A percentile compares a stretch with the other conserved stretches of the same genome.
Conservation (phyloP, 176 grass and related monocot genomes). For the Hyparrhenia diplandra region DNA sequence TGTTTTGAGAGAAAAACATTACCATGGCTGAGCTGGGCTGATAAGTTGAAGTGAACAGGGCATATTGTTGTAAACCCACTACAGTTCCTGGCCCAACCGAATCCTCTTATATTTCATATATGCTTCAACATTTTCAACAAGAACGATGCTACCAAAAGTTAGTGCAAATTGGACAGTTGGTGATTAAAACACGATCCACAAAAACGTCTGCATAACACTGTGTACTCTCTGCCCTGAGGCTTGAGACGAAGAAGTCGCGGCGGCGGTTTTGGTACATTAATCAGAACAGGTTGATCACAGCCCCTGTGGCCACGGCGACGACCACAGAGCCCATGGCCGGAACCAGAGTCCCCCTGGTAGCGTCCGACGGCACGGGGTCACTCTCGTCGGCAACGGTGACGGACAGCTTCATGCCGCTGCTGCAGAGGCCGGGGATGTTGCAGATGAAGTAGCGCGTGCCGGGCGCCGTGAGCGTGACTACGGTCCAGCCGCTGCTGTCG, state of each 20-base stretch:
- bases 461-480: conserved; percentile 28
- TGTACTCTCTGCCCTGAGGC: not conserved
- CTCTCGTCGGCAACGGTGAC: conserved; percentile 23
- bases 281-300: conserved; percentile 22
- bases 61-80: too few relatives aligned
- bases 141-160: not conserved
- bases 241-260: not conserved
- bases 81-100: too few relatives aligned
- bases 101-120: too few relatives aligned
- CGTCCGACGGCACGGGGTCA: not conserved
- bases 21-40: too few relatives aligned
- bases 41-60: too few relatives aligned
- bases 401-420: conserved; percentile 55
- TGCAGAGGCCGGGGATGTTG: conserved; percentile 48
- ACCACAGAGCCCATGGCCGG: not conserved
- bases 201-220: not conserved
- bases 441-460: conserved; percentile 74
- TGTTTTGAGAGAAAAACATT: too few relatives aligned
- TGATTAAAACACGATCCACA: not conserved
- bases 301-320: not conserved
- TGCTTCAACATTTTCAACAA: too few relatives aligned
- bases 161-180: not conserved
- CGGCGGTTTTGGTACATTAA: not conserved
- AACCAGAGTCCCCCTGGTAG: not conserved
- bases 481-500: conserved; percentile 37